Base-by-base conservation (phyloP, 2,329 filamentous ascomycete genomes). In the Clonostachys rosea region DNA sequence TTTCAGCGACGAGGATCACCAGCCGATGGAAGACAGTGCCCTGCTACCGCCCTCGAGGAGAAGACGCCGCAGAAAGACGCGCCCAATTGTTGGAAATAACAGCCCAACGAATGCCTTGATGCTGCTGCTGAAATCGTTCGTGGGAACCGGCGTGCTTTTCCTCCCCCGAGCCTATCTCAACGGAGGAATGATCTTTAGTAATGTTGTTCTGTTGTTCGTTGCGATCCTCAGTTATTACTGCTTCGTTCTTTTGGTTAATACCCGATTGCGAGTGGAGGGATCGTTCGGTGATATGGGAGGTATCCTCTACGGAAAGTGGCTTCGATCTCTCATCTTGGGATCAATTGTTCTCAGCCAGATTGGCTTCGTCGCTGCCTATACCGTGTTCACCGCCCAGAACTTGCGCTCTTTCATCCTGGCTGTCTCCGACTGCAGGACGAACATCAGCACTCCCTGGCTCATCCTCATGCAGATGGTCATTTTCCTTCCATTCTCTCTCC, bases 251-350 rank as follows among this genome's bases (percentile, higher is more conserved):
- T 79, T 99, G 34, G 91, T 96, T 52, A 86, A 86, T 50, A 94
- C 91, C 3, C 86, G 94, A 34, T 73, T 96, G 43, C 87, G 83
- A 61, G 81, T 97, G 30, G 86, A 91, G 43, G 91, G 89, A n/a
- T 97, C 94, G 1, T 99, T 97, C 69, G 94, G 94, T 66, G 94
- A 97, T 60, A 95, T 99, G 70, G 94, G 95, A 46, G 91, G 89
- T 43, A 84, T 89, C 42, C 77, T 99, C 14, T 99, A 94, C 63
- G 94, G 94, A 52, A 87, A 85, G 54, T 91, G 87, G 79, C 88
- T 99, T 86, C 83, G 91, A 50, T 84, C 79, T 50, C 71, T 95
- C 58, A 97, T 99, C 61, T 81, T 99, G 50, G 76, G 78, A 20
- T 97, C 94, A 6, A 95, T 99, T 54, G 92, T 99, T 47, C 79